Conservation (phyloP, 1,139 yeast genomes). For the Pichia sp. region DNA sequence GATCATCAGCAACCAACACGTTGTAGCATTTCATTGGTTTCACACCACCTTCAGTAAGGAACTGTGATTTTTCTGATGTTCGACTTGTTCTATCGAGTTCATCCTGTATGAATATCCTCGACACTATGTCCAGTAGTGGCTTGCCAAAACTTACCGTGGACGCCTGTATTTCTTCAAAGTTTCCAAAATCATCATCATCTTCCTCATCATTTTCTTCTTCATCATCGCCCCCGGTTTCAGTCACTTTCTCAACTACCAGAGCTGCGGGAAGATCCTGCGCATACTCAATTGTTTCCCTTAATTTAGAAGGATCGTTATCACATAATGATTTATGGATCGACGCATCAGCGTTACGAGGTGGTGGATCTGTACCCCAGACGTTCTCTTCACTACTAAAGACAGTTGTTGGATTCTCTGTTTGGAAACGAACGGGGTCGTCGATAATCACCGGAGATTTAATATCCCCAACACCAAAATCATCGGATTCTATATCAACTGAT, state of each 20-base stretch:
- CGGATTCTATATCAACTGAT: no score
- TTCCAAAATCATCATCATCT: conserved; percentile 14
- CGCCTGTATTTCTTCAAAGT: conserved; percentile 16
- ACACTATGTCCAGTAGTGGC: conserved; percentile 1
- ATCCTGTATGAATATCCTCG: not conserved
- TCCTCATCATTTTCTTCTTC: not conserved
- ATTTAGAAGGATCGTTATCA: no score
- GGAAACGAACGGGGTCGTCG: no score
- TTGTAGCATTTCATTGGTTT: conserved; percentile 13
- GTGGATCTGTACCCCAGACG: no score
- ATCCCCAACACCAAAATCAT: no score
- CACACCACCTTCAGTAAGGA: conserved; percentile 3
- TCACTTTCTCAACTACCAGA: not conserved
- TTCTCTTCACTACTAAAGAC: no score
- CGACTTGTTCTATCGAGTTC: not conserved
- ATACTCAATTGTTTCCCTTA: no score
- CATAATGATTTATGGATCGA: no score
- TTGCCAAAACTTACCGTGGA: conserved; percentile 1
- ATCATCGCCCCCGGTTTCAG: conserved; percentile 10
- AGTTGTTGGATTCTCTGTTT: no score
- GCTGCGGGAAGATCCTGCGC: no score
- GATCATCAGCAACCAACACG: conserved; percentile 10
- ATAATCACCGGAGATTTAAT: no score
- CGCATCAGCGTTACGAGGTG: no score
- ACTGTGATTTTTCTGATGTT: not conserved